Evolutionary conservation across 305 asterid species (phyloP).

Genomic region (Fraxinus velutina): DNA sequence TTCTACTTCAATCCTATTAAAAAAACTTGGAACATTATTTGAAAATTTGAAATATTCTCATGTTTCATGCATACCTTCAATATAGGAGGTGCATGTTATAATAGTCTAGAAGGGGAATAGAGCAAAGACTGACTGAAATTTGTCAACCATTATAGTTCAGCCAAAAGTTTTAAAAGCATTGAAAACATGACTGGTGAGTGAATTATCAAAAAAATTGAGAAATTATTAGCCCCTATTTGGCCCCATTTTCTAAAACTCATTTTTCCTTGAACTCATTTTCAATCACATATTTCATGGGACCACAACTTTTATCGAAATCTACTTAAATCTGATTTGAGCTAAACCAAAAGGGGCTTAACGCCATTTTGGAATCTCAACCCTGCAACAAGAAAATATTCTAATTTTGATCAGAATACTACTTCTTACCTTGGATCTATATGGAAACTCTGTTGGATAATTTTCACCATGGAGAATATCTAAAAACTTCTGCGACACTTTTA

Average conservation of each 20-base stretch:
- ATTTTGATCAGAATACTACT: slow-evolving; percentile 10
- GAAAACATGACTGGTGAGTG: background rate
- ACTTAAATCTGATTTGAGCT: background rate
- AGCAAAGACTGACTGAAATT: background rate
- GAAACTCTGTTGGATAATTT: slow-evolving; percentile 61
- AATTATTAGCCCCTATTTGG: background rate
- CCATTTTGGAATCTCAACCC: background rate
- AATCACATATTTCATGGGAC: background rate
- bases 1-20: background rate
- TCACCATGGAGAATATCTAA: slow-evolving; percentile 52
- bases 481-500: slow-evolving; percentile 62
- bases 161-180: slow-evolving; percentile 5
- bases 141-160: background rate
- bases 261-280: background rate
- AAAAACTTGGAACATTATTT: background rate
- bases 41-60: background rate
- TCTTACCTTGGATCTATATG: slow-evolving; percentile 66
- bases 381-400: background rate
- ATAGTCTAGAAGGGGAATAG: background rate
- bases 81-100: background rate
- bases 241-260: background rate
- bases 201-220: slow-evolving; percentile 5
- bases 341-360: background rate
- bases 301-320: background rate
- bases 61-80: background rate